Evolutionary conservation across 192 early-diverging fungal species (phyloP), one percentile per base, ranked within the genome.

Genomic region (Diversispora eburnea): DNA sequence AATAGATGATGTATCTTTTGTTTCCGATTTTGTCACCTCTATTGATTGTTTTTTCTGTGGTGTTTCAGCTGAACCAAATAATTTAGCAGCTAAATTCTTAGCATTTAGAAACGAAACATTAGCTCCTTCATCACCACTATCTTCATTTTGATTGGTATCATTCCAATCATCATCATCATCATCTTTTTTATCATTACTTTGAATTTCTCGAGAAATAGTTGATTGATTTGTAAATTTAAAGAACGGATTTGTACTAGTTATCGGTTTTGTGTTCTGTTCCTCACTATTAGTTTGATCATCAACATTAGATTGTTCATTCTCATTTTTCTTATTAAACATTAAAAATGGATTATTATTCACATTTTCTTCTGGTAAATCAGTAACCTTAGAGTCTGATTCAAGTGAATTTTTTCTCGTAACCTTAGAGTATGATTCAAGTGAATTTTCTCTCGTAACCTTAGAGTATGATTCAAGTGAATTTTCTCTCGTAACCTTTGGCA

Each of bases 231-330:
- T 73, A 12, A 77, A 76, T 41, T 77, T 65, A 17, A 69, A 72
- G 62, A 83, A 83, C 8, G 82, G 82, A 77, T 83, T 83, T 41
- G 70, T 81, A 78, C 49, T 80, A 33, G 25, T 33, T 33, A 33
- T 33, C 2, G 25, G 25, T 33, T 33, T 0, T 1, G 2, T 33
- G 0, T 33, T 2, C 2, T 33, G 25, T 33, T 33, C 25, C 75
- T 58, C 74, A 60, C 52, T 75, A 73, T 60, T 75, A 3, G 22
- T 22, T 17, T 41, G 77, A 25, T 81, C 73, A n/a, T 69, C 8
- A 22, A 33, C 8, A 17, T 73, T 22, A 10, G 57, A 19, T 72
- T 59, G 25, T 61, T 3, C 19, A n/a, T 1, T 43, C 15, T 60
- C 62, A 46, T 59, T 22, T 5, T 59, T 59, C 57, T 74, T 60